Conservation (phyloP, 345 rosid genomes). For the Mallotus nudiflorus region DNA sequence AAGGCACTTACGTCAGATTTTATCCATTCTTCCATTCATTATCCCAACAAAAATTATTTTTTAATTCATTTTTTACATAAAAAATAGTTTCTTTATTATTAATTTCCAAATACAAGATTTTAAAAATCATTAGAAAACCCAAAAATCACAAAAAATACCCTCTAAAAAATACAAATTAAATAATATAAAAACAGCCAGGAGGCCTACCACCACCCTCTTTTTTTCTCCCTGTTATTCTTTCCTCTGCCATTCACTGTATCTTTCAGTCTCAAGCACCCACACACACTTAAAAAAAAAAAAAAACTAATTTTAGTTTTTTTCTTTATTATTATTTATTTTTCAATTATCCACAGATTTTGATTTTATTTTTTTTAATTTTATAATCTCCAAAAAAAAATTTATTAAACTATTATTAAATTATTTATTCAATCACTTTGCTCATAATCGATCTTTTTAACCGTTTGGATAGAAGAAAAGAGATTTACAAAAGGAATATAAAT, state of each 20-base stretch:
- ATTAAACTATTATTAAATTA: background rate
- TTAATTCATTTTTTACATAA: too few relatives aligned
- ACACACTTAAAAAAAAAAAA: background rate
- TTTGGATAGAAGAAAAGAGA: background rate
- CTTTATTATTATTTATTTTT: background rate
- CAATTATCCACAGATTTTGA: slow-evolving; percentile 12
- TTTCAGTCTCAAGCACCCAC: slow-evolving; percentile 17
- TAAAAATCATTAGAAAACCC: background rate
- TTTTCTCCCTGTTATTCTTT: slow-evolving; percentile 22
- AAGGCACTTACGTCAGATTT: slow-evolving; percentile 38
- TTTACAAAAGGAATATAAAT: background rate
- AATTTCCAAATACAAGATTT: background rate
- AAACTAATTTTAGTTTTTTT: slow-evolving; percentile 12
- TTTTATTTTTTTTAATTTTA: slow-evolving; percentile 12
- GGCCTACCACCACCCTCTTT: slow-evolving; percentile 24
- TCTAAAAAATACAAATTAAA: background rate
- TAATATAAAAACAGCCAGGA: slow-evolving; percentile 11
- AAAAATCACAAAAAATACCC: background rate
- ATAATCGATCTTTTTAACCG: background rate
- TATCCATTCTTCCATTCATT: slow-evolving; percentile 36
- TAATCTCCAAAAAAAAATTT: background rate
- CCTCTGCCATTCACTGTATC: slow-evolving; percentile 25
- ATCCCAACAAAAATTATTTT: slow-evolving; percentile 6
- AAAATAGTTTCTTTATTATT: slow-evolving; percentile 1
- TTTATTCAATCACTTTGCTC: background rate